Base-by-base conservation (phyloP, 2,329 filamentous ascomycete genomes). In the Fusarium marasasianum region DNA sequence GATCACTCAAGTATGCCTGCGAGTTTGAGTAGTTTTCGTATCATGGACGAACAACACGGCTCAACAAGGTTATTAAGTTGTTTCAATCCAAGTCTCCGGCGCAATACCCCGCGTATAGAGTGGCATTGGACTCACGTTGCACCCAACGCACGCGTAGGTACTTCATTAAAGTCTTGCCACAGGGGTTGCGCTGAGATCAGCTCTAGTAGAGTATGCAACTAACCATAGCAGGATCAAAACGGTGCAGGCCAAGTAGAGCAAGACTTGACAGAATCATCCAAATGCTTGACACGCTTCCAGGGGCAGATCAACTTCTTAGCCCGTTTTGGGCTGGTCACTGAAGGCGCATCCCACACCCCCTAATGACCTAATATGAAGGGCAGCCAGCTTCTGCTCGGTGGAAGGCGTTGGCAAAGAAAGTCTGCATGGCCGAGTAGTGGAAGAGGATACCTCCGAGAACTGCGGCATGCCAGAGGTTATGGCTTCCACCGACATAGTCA, bases 381-480 rank as follows among this genome's bases (percentile, higher is more conserved):
- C 89, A 91, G n/a, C 87, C 88, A 53, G 83, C 87, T 80, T 91
- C 81, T 5, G 92, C 93, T 68, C 92, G 88, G 74, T 87, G 83
- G 82, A 96, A 96, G 17, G 94, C 94, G 45, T 88, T 89, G 9
- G 92, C 88, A 80, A 99, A 99, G 83, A 99, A 96, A 63, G 95
- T 90, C 82, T 98, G 94, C 96, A 99, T 98, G 24, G 96, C 96
- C 29, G 89, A 88, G 84, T 98, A 99, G 83, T 99, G 96, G 82
- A 98, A 98, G n/a, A 98, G 83, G 66, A 99, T 99, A 17, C 96
- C 96, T 22, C 95, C 94, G 35, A 99, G 86, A 17, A 99, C 96
- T 13, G 96, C 96, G 40, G 97, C 84, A 83, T 99, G 96, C 96
- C 96, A 99, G 66, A 99, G 91, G 82, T 99, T 99, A 84, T 99